Conservation (phyloP, 257 asterid species). For the Solanum bulbocastanum region DNA sequence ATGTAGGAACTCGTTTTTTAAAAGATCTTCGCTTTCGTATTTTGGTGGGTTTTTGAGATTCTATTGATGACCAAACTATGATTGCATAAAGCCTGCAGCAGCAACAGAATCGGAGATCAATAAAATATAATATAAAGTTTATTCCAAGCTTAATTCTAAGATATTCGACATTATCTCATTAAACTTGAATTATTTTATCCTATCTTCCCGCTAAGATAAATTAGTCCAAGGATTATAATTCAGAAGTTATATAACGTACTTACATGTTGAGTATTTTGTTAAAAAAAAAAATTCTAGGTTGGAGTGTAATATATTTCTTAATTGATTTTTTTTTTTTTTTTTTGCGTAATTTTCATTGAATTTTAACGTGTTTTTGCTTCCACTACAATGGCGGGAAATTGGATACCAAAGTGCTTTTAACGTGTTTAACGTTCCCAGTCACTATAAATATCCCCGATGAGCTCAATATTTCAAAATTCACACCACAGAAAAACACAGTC, state of each 20-base stretch:
- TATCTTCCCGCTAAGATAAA: no score
- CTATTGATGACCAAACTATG: not conserved
- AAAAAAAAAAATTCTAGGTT: no score
- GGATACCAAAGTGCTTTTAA: not conserved
- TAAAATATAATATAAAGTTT: no score
- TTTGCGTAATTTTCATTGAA: not conserved
- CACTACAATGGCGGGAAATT: not conserved
- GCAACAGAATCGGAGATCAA: not conserved
- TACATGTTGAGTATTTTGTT: no score
- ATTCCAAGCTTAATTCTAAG: not conserved
- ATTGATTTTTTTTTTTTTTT: no score
- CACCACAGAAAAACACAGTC: not conserved
- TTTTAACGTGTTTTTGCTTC: not conserved
- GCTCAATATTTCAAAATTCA: not conserved
- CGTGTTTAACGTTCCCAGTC: not conserved
- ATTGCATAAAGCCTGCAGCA: not conserved
- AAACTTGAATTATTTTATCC: not conserved
- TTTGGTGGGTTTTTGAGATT: no score
- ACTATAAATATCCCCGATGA: not conserved
- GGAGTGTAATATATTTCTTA: no score
- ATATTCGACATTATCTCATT: not conserved
- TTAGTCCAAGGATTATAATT: no score
- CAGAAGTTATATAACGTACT: no score
- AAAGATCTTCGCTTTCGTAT: no score
- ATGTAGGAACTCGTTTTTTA: no score